Evolutionary conservation across 768 basidiomycete species (phyloP), one percentile per base, ranked within the genome.

Genomic region (Leucogyrophana mollusca): DNA sequence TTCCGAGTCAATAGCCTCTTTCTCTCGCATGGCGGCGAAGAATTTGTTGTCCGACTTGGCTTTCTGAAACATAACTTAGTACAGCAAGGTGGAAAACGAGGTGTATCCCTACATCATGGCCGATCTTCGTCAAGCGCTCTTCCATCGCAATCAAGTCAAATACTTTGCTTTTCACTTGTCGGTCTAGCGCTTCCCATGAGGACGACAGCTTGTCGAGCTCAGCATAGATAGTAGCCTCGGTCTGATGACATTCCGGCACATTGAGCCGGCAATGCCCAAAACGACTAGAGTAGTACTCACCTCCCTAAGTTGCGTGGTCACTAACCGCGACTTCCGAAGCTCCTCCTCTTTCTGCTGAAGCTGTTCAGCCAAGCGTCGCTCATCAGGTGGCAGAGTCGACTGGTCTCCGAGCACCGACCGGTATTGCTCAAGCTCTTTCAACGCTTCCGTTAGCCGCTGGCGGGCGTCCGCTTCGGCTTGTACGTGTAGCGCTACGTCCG

Each of bases 1-100:
- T 60, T 93, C 90, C 2, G 71, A 72, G 24, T 93, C 90, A 3
- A 85, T 67, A 14, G 89, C 83, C 49, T 96, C 93, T 66, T 88
- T 93, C 47, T 87, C 84, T 23, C 93, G 83, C 85, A 95, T 90
- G 2, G 85, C 85, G 14, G 89, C 79, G 59, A 84, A 98, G 61
- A 82, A 98, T 64, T 94, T 97, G 72, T 94, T 95, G 49, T 97
- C 94, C 13, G 89, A 83, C 69, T 95, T 97, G 8, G 92, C 90
- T 85, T 90, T 91, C 92, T 97, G 66, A 27, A 43, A 27, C 14
- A 11, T 43, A 34, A 47, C 34, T 34, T 27, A 11, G 42, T 33
- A 34, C 18, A 33, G 23, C 11, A 45, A 33, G 10, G 17, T 3
- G 3, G 27, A 18, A 40, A 16, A 21, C 20, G 10, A 44, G 17